Evolutionary conservation across 2,329 filamentous ascomycete species (phyloP).

Genomic region (Tolypocladium ophioglossoides): DNA sequence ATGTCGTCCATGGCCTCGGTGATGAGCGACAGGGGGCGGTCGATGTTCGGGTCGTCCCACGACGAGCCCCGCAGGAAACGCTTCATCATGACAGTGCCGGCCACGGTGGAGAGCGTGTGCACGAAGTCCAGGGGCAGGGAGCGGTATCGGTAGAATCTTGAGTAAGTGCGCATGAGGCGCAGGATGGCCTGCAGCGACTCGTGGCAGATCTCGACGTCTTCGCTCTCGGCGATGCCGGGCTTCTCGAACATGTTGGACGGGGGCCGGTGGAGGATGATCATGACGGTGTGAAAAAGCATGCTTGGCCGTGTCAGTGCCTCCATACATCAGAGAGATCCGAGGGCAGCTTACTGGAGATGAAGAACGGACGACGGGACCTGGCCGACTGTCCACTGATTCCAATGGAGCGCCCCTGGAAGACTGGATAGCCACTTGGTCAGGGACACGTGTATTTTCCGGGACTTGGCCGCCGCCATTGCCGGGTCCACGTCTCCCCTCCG

Average conservation of each 20-base stretch:
- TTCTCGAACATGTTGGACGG: conserved; percentile 31
- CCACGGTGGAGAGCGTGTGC: conserved; percentile 36
- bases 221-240: conserved; percentile 25
- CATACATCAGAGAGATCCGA: background rate
- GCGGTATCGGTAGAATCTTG: conserved; percentile 31
- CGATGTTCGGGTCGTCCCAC: conserved; percentile 33
- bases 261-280: conserved; percentile 41
- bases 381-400: conserved; percentile 39
- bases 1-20: conserved; percentile 40
- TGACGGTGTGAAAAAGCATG: conserved; percentile 38
- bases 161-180: conserved; percentile 31
- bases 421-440: conserved; percentile 35
- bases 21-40: conserved; percentile 36
- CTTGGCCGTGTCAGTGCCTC: conserved; percentile 11
- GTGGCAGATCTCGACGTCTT: conserved; percentile 39
- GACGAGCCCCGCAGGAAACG: conserved; percentile 27
- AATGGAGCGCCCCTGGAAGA: conserved; percentile 35
- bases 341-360: conserved; percentile 29
- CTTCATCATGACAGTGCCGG: conserved; percentile 35
- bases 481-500: conserved; percentile 28
- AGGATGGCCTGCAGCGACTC: conserved; percentile 35
- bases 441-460: conserved; percentile 33
- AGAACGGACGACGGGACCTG: conserved; percentile 34
- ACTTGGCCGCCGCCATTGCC: conserved; percentile 28
- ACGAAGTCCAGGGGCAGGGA: conserved; percentile 36